phyloP scores from a whole-genome alignment of 257 asterid genomes.

The Solanum bulbocastanum region DNA sequence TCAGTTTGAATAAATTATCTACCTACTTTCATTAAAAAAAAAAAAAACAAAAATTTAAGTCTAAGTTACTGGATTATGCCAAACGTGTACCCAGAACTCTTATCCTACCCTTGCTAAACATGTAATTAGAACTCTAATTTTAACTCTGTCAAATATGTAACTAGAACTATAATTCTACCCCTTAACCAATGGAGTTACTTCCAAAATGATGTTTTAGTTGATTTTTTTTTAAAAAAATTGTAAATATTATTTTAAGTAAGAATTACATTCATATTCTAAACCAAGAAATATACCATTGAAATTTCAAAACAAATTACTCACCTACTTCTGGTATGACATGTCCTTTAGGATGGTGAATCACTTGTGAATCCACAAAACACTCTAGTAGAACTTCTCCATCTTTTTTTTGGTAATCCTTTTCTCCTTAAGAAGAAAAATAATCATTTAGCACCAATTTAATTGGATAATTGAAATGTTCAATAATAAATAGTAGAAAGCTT shows the following conservation, averaged over 20 bases:
- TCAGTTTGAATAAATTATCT: background rate
- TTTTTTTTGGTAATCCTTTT: conserved; percentile 16
- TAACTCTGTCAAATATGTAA: background rate
- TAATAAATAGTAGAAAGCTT: background rate
- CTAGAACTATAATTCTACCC: background rate
- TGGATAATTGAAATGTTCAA: background rate
- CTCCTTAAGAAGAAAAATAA: conserved; percentile 4
- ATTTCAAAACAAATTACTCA: background rate
- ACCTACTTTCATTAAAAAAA: background rate
- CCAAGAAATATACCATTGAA: background rate
- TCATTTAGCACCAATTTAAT: background rate
- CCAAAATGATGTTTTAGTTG: background rate
- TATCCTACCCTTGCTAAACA: background rate
- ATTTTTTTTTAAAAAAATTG: too few relatives aligned
- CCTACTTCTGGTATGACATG: conserved; percentile 21
- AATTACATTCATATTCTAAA: background rate
- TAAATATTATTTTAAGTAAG: background rate
- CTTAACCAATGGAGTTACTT: background rate
- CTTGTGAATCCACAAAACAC: conserved; percentile 21
- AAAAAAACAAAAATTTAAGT: background rate
- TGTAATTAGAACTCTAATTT: background rate
- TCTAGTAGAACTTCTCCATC: conserved; percentile 9
- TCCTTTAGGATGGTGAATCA: conserved; percentile 23
- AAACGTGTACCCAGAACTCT: background rate
- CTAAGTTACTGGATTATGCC: background rate